Conservation (phyloP, 768 basidiomycete genomes). For the Pleurotus eryngii region DNA sequence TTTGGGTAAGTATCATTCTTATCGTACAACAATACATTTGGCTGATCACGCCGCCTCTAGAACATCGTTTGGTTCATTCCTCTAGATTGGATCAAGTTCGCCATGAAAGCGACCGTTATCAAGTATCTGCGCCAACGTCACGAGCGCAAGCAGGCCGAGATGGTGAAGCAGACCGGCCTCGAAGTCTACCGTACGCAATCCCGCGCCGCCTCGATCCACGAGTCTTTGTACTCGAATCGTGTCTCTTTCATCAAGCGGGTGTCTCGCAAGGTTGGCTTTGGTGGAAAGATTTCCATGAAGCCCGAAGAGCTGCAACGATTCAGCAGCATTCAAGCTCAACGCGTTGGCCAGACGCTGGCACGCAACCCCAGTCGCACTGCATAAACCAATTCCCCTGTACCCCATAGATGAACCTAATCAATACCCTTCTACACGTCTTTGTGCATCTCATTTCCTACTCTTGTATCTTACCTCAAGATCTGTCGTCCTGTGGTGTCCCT, state of each 20-base stretch:
- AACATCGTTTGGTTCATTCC: slow-evolving; percentile 96
- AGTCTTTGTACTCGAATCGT: slow-evolving; percentile 93
- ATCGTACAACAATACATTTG: not conserved
- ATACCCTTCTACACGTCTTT: slow-evolving; percentile 3
- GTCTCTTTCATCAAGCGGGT: slow-evolving; percentile 90
- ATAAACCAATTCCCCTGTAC: slow-evolving; percentile 2
- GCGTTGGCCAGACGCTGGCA: slow-evolving; percentile 73
- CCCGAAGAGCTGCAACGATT: slow-evolving; percentile 85
- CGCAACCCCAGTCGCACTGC: slow-evolving; percentile 70
- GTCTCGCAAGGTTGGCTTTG: slow-evolving; percentile 85
- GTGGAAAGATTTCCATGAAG: slow-evolving; percentile 74
- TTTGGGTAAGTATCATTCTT: slow-evolving; percentile 58
- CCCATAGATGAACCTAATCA: slow-evolving; percentile 8
- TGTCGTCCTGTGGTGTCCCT: not conserved
- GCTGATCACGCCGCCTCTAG: slow-evolving; percentile 36
- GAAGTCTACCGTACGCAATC: slow-evolving; percentile 86
- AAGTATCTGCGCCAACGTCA: slow-evolving; percentile 73
- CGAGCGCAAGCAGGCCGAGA: slow-evolving; percentile 35
- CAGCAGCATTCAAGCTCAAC: slow-evolving; percentile 80
- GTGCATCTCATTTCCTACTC: not conserved
- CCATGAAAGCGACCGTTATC: slow-evolving; percentile 92
- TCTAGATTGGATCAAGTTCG: slow-evolving; percentile 94
- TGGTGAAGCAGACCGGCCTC: slow-evolving; percentile 48
- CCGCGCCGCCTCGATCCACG: slow-evolving; percentile 85
- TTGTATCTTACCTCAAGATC: not conserved